phyloP scores from a whole-genome alignment of 2,329 filamentous ascomycete species.

The Aspergillus awamori region DNA sequence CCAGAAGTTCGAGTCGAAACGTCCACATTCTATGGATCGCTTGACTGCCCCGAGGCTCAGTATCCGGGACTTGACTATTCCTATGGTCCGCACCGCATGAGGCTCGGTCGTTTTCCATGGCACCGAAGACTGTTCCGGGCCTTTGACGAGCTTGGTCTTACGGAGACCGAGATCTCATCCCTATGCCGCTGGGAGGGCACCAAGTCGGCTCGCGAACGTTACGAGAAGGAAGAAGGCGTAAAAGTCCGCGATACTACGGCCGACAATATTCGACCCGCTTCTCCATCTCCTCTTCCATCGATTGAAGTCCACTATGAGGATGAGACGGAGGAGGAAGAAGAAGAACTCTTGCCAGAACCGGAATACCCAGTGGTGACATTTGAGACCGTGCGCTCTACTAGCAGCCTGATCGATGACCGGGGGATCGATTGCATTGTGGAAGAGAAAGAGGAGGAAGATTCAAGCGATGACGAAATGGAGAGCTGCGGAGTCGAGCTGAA shows the following conservation, averaged over 20 bases:
- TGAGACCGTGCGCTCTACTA: conserved; percentile 28
- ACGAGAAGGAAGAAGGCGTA: conserved; percentile 59
- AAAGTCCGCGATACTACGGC: conserved; percentile 65
- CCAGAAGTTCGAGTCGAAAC: conserved; percentile 68
- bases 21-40: conserved; percentile 64
- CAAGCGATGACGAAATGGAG: conserved; percentile 51
- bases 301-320: conserved; percentile 38
- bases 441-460: conserved; percentile 44
- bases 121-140: conserved; percentile 63
- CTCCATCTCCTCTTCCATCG: conserved; percentile 43
- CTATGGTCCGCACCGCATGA: conserved; percentile 62
- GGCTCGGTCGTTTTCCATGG: conserved; percentile 63
- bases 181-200: conserved; percentile 63
- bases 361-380: conserved; percentile 26
- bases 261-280: conserved; percentile 56
- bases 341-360: conserved; percentile 26
- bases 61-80: conserved; percentile 69
- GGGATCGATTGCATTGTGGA: conserved; percentile 27
- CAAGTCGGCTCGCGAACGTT: conserved; percentile 51
- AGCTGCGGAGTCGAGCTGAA: conserved; percentile 57
- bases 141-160: conserved; percentile 63
- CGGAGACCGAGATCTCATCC: conserved; percentile 61
- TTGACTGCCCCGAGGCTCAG: conserved; percentile 66
- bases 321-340: conserved; percentile 8
- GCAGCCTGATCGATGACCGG: conserved; percentile 29